Evolutionary conservation across 306 rosid genomes (phyloP), one percentile per base, ranked within the genome.

Genomic region (Prinsepia uniflora): DNA sequence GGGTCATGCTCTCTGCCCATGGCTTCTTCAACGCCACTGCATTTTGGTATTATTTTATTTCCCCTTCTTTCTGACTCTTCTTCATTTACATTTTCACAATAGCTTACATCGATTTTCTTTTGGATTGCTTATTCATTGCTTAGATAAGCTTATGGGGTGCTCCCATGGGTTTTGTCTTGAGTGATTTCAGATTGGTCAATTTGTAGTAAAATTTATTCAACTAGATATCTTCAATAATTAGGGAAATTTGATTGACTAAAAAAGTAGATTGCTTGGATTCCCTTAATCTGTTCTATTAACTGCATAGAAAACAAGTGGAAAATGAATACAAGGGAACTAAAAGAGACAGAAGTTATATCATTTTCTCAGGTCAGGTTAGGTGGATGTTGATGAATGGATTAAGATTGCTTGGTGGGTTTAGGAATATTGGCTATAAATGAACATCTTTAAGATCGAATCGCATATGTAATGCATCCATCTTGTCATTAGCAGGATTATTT

Each of bases 21-120:
- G 82, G 75, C 63, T 78, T 81, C 77, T 78, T 78, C 85, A 66
- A 67, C 72, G 70, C 82, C 68, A 78, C 85, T 41, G 82, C 85
- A n/a, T 81, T 81, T 74, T 74, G 85, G 85, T 81, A 78, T 11
- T 46, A 70, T 20, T 46, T 17, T 62, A 1, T 46, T 45, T 47
- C 20, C 62, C 52, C 54, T 68, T n/a, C 68, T 47, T 10, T 40
- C 22, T 10, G 22, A 12, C 65, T 34, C 44, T 73, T 24, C 36
- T 45, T 18, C 10, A 62, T 17, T 5, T 56, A 53, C 59, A 62
- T 62, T n/a, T 40, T 53, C 7, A 5, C 30, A 14, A 36, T 12
- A 52, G 4, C 20, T 18, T 7, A 14, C 48, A 20, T 43, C 18
- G 19, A 20, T 52, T 63, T 42, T 24, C 14, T 49, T 64, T 12